Base-by-base conservation (phyloP, 257 asterid genomes). In the Datura wrightii region DNA sequence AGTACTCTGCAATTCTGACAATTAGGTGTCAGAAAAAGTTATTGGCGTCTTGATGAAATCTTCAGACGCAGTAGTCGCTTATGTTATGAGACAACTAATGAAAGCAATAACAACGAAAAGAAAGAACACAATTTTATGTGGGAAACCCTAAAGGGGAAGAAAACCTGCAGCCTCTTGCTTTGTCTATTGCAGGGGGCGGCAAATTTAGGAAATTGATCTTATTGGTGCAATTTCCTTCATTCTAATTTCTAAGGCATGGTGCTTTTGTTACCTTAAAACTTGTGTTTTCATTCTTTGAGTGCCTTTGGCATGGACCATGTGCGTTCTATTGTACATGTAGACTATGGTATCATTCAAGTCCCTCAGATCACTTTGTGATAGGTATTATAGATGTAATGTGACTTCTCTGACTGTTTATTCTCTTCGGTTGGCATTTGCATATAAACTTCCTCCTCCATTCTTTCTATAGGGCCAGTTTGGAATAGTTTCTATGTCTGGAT, bases 401-500 rank as follows among this genome's bases (percentile, higher is more conserved):
- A 10, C 19, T 46, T 72, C 10, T 44, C 58, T n/a, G 2, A 42
- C 79, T 41, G 56, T 72, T 72, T 19, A 19, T 46, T 19, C n/a
- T 46, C 80, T 72, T 5, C 10, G 41, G 41, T 72, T 72, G 58
- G 46, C 41, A 46, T 72, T 46, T 46, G 10, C 4, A 0, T 72
- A 10, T 42, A 71, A 71, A 71, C 39, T n/a, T 6, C 1, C 10
- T 4, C 56, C n/a, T 18, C 56, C 79, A 4, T 78, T 5, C 52
- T 10, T 80, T 44, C 24, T 31, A 62, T 86, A 95, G 98, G 98
- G 97, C 58, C 95, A 93, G 1, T 94, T 94, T 83, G 99, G 92
- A 91, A 92, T 94, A 85, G 93, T 96, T 2, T 92, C 98, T 0
- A 87, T 94, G 87, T 88, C 90, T 1, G 98, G 99, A 80, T 96